Base-by-base conservation (phyloP, 805 yeast species). In the Suhomyces tanzawaensis region DNA sequence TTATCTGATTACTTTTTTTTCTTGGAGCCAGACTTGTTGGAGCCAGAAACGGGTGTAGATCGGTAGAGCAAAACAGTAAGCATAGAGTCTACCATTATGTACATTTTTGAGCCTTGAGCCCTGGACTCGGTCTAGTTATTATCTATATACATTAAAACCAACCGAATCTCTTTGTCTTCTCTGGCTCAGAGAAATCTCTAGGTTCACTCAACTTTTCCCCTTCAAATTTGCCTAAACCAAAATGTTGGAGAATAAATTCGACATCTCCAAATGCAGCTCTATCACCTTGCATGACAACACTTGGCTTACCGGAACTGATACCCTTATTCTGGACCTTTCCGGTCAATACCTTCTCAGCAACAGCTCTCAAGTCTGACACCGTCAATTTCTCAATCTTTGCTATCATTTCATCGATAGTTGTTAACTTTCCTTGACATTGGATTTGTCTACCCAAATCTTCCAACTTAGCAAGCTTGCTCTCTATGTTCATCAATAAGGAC, bases 401-500 rank as follows among this genome's bases (percentile, higher is more conserved):
- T 40, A 91, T 82, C 95, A 91, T 89, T 52, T 89, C 95, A 23
- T 71, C 66, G 7, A 88, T 82, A 11, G 85, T 79, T 7, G 90
- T 76, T 47, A 85, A 77, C 47, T 75, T 76, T 29, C 88, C 87
- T 56, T 85, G 88, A 32, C 86, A 78, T 61, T 86, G 95, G 18
- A 93, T 79, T 61, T 93, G 99, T 61, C 98, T 79, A 11, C 98
- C 98, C 64, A 90, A 72, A 54, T 93, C 99, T 63, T 93, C 99
- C 39, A 93, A 69, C 55, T 87, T 90, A n/a, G 95, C 95, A 72
- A 91, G 74, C 57, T 85, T 88, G 47, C 93, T 82, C 61, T 93
- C 99, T 32, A 90, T 73, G 53, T 90, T 91, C 96, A 91, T 91
- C 58, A 91, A 71, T 42, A 93, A 68, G 6, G 95, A 84, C 3